phyloP scores from a whole-genome alignment of 1,284 basidiomycete species.

The Cutaneotrichosporon arboriforme region DNA sequence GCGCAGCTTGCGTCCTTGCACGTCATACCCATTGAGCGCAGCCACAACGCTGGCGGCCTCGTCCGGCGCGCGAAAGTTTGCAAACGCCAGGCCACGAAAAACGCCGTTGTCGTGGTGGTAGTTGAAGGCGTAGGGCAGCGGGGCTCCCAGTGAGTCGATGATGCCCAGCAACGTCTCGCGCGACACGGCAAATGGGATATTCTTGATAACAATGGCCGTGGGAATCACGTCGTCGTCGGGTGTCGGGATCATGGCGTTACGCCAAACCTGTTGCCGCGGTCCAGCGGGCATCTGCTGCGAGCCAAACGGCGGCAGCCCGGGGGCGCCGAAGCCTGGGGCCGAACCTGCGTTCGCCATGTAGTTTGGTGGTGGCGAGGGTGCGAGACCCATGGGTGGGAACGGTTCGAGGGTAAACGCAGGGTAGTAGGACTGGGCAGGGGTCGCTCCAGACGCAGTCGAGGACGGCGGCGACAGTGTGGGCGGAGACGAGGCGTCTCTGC shows the following conservation, averaged over 20 bases:
- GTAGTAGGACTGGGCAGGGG: conserved; percentile 13
- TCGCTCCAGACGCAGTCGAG: conserved; percentile 33
- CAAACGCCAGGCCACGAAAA: conserved; percentile 96
- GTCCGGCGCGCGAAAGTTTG: conserved; percentile 85
- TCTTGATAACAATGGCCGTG: conserved; percentile 99
- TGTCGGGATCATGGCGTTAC: conserved; percentile 9
- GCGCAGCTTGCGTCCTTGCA: conserved; percentile 94
- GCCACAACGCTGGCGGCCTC: conserved; percentile 95
- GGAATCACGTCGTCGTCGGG: conserved; percentile 84
- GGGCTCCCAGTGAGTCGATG: conserved; percentile 90
- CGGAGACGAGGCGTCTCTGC: conserved; percentile 32
- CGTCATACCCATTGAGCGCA: conserved; percentile 74
- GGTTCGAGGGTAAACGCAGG: conserved; percentile 15
- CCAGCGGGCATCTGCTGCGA: conserved; percentile 25
- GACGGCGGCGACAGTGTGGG: conserved; percentile 41
- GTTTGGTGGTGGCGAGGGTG: conserved; percentile 37
- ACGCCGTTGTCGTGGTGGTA: conserved; percentile 94
- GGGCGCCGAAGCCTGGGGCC: conserved; percentile 20
- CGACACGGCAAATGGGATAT: conserved; percentile 98
- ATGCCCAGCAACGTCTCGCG: conserved; percentile 92
- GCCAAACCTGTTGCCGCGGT: conserved; percentile 7
- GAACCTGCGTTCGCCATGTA: conserved; percentile 22
- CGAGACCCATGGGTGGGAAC: conserved; percentile 30
- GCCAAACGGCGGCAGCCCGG: conserved; percentile 25
- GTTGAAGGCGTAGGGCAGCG: conserved; percentile 99